Evolutionary conservation across 345 rosid genomes (phyloP).

Genomic region (Citrus hindsii): DNA sequence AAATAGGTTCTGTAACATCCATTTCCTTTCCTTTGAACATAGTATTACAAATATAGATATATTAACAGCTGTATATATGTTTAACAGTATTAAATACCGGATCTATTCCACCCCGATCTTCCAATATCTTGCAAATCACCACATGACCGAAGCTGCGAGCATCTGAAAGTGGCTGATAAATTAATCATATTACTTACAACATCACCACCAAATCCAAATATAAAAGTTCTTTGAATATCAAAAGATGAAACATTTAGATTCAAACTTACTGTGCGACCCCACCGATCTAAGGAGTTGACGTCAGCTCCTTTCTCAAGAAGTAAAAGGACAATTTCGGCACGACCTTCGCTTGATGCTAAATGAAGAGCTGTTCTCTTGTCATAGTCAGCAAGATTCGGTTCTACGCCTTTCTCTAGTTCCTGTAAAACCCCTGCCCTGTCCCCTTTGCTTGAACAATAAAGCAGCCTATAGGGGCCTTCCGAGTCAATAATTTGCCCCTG

Average conservation of each 20-base stretch:
- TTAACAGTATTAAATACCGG: slow-evolving; percentile 34
- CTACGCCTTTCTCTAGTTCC: slow-evolving; percentile 48
- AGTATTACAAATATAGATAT: neutral
- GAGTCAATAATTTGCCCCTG: slow-evolving; percentile 25
- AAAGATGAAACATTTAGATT: neutral
- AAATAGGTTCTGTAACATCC: neutral
- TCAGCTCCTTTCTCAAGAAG: slow-evolving; percentile 60
- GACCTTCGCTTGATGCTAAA: slow-evolving; percentile 61
- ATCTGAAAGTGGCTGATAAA: slow-evolving; percentile 58
- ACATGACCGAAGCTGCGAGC: slow-evolving; percentile 46
- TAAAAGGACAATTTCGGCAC: slow-evolving; percentile 43
- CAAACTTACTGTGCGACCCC: slow-evolving; percentile 65
- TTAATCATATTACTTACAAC: neutral
- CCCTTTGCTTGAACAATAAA: slow-evolving; percentile 48
- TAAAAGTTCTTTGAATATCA: neutral
- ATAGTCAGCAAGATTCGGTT: slow-evolving; percentile 50
- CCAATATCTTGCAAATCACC: slow-evolving; percentile 46
- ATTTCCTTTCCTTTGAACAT: neutral
- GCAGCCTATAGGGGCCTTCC: slow-evolving; percentile 46
- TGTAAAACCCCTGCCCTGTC: slow-evolving; percentile 48
- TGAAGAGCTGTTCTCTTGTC: slow-evolving; percentile 70
- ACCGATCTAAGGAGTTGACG: slow-evolving; percentile 55
- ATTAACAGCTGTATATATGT: neutral
- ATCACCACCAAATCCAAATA: neutral
- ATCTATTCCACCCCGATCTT: slow-evolving; percentile 50